These are phyloP conservation scores for Acanthamoeba healyi DNA, from an alignment of 208 protist species.

Conservation along the genomic window DNA sequence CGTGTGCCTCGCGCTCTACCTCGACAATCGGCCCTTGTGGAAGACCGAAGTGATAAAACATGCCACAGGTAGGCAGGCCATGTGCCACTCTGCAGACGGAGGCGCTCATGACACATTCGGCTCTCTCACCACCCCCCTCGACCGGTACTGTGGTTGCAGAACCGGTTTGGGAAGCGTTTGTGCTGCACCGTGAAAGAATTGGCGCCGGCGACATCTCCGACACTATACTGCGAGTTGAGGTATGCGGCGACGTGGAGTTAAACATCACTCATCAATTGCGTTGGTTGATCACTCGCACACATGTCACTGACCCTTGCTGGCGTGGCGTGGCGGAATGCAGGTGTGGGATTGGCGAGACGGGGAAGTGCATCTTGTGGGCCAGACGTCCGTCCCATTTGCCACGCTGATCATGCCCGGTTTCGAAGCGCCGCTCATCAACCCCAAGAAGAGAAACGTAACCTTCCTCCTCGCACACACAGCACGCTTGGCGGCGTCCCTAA, in stretches of 20 bases:
- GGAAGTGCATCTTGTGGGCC: neutral
- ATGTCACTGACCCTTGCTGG: neutral
- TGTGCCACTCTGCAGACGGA: no score
- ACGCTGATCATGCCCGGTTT: neutral
- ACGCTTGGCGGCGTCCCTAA: neutral
- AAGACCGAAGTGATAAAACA: slow-evolving; percentile 2
- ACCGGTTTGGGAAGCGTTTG: slow-evolving; percentile 18
- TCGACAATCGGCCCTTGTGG: neutral
- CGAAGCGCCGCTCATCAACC: slow-evolving; percentile 19
- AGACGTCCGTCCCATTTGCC: neutral
- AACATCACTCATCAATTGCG: neutral
- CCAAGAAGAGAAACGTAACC: slow-evolving; percentile 20
- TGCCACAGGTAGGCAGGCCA: neutral
- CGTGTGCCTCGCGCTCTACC: neutral
- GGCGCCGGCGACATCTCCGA: neutral
- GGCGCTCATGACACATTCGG: no score
- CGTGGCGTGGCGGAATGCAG: neutral
- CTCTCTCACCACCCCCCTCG: no score
- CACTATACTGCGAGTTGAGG: neutral
- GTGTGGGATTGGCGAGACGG: slow-evolving; percentile 35
- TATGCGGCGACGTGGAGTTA: no score
- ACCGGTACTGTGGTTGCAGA: neutral
- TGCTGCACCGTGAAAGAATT: slow-evolving; percentile 12
- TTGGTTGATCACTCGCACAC: neutral
- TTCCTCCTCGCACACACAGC: neutral